These are phyloP conservation scores for Ophiostoma angusticollis DNA, from an alignment of 2,329 filamentous ascomycete species.

Conservation along the genomic window DNA sequence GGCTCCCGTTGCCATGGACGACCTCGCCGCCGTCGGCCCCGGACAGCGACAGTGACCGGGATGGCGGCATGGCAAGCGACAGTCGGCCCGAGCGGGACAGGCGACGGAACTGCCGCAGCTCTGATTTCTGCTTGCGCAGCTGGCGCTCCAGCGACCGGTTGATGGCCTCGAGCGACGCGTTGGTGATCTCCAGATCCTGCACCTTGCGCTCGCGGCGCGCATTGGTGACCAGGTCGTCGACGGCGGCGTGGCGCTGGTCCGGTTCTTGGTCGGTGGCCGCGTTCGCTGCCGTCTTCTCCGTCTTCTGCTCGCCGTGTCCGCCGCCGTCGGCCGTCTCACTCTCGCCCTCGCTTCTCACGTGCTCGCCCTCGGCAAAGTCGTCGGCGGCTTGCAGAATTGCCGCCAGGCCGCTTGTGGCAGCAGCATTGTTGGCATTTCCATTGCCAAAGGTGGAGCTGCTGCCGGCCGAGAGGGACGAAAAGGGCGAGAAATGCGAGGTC, in stretches of 20 bases:
- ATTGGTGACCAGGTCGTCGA: conserved; percentile 71
- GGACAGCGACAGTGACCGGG: not conserved
- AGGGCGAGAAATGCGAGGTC: conserved; percentile 1
- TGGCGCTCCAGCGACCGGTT: conserved; percentile 87
- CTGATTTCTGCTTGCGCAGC: conserved; percentile 78
- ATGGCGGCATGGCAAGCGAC: no score
- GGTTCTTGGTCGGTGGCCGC: not conserved
- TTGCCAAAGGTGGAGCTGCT: not conserved
- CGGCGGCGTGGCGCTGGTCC: conserved; percentile 40
- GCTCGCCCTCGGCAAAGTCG: conserved; percentile 25
- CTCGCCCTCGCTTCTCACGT: conserved; percentile 6
- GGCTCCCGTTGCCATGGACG: conserved; percentile 21
- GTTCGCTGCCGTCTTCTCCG: not conserved
- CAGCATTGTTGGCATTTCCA: not conserved
- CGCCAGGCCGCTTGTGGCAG: conserved; percentile 28
- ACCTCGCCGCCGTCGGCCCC: conserved; percentile 10
- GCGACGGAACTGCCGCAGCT: conserved; percentile 75
- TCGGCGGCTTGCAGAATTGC: conserved; percentile 44
- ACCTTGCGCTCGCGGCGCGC: conserved; percentile 89
- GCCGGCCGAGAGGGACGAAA: conserved; percentile 3
- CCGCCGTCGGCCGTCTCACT: not conserved
- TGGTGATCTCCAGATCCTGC: conserved; percentile 90
- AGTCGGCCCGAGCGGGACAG: conserved; percentile 70
- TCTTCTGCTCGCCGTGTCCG: conserved; percentile 13
- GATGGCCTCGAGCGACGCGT: conserved; percentile 87